phyloP scores from a whole-genome alignment of 768 basidiomycete species.

The Hortiboletus campestris region DNA sequence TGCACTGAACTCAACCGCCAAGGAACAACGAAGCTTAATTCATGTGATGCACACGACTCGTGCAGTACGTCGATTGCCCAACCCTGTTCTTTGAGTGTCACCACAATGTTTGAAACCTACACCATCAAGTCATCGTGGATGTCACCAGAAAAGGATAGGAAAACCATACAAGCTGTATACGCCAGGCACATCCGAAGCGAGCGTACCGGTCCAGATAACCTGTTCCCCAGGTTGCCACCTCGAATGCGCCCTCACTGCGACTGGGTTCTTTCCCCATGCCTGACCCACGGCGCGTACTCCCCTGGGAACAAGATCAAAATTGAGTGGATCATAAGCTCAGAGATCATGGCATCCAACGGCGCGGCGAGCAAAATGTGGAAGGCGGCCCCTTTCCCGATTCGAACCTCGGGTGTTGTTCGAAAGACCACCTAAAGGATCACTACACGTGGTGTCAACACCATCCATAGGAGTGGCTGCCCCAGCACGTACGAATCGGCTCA shows the following conservation, averaged over 20 bases:
- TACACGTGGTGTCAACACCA: constrained; percentile 28
- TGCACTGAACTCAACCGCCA: constrained; percentile 60
- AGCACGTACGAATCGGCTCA: constrained; percentile 57
- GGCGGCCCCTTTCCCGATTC: constrained; percentile 57
- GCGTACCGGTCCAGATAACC: constrained; percentile 59
- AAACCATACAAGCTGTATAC: constrained; percentile 51
- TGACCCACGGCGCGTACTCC: constrained; percentile 46
- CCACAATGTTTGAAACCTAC: constrained; percentile 43
- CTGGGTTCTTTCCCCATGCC: constrained; percentile 37
- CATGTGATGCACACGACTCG: constrained; percentile 39
- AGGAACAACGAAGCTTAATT: constrained; percentile 28
- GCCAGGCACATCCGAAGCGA: constrained; percentile 50
- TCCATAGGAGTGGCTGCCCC: neutral
- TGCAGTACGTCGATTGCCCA: constrained; percentile 72
- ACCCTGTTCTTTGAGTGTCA: constrained; percentile 54
- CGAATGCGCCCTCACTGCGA: constrained; percentile 41
- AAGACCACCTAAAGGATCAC: constrained; percentile 70
- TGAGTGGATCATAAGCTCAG: constrained; percentile 58
- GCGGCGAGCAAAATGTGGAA: constrained; percentile 75
- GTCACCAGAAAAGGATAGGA: neutral
- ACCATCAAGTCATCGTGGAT: constrained; percentile 3
- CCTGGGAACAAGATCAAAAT: constrained; percentile 60
- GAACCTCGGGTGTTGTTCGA: constrained; percentile 62
- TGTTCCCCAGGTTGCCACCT: constrained; percentile 56
- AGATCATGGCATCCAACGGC: constrained; percentile 46